Base-by-base conservation (phyloP, 306 rosid genomes). In the Trifolium subterraneum region DNA sequence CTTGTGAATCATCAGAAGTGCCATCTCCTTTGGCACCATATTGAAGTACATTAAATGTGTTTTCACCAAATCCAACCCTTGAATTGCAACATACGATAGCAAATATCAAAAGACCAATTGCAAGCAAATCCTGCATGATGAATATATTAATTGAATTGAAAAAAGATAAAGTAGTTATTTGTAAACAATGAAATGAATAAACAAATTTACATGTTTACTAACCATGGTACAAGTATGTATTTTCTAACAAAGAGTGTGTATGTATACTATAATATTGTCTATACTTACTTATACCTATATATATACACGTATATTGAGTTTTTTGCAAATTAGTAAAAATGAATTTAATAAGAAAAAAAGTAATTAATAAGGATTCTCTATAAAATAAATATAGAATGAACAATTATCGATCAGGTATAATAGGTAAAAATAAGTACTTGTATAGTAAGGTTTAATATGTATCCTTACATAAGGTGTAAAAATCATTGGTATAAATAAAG, bases 1-100 rank as follows among this genome's bases (percentile, higher is more conserved):
- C 81, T 8, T 44, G 48, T 42, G 82, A 48, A 72, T 81, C 86
- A 63, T 85, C 84, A 3, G 76, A 45, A 5, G 1, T 18, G 9
- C 77, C 86, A 78, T 85, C 78, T 67, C 84, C 88, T 66, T 5
- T 36, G 22, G 86, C 86, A 68, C 84, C 86, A 68, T 33, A 82
- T 3, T 69, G 19, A 58, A 82, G 69, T 14, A 85, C 78, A 10
- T 85, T 15, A 55, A 79, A 67, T 13, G 22, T 25, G 44, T 7
- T 64, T 9, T 62, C 52, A 13, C 73, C 31, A 29, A 22, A 19
- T 33, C 69, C 80, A 16, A 63, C 8, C 60, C 42, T 45, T 1
- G 64, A 48, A 29, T 25, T 69, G 67, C 45, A 64, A 0, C 60
- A 83, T n/a, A 38, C 56, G 64, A 23, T 55, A 12, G 51, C 63